Percentiles rank a stretch among this genome's conserved stretches.
These are phyloP conservation scores for Poa pratensis DNA, from an alignment of 176 grass and related monocot species.

Conservation along the genomic window DNA sequence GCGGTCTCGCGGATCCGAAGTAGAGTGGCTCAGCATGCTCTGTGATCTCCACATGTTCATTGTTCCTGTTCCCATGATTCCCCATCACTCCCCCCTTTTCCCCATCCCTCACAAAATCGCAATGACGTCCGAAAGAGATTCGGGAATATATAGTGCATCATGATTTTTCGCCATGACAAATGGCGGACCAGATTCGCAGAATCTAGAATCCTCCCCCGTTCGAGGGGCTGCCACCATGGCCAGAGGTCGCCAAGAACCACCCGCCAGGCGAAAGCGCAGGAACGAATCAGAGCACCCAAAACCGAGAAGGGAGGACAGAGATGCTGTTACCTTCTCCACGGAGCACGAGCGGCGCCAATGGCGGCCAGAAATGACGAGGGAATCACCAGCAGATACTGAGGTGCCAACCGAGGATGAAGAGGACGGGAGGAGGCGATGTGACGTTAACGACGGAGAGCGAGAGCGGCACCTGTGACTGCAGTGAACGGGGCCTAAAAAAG, in stretches of 20 bases:
- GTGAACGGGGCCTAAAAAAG: slow-evolving; percentile 29
- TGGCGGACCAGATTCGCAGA: slow-evolving; percentile 28
- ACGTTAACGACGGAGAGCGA: slow-evolving; percentile 52
- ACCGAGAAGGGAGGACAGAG: not conserved
- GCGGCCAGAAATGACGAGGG: not conserved
- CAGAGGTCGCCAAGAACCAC: not conserved
- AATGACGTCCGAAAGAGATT: slow-evolving; percentile 20
- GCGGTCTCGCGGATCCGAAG: not conserved
- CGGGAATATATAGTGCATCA: slow-evolving; percentile 14
- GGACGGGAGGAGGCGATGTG: slow-evolving; percentile 33
- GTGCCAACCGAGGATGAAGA: too few relatives aligned
- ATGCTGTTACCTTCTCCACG: not conserved
- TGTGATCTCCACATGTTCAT: not conserved
- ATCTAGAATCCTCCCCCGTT: slow-evolving; percentile 6
- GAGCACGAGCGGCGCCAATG: slow-evolving; percentile 40
- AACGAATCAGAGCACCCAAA: slow-evolving; percentile 7
- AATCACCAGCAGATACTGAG: not conserved
- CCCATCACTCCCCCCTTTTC: not conserved
- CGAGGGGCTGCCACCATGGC: not conserved
- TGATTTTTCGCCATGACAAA: not conserved
- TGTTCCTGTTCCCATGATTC: not conserved
- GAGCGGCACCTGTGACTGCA: slow-evolving; percentile 39
- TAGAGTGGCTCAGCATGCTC: not conserved
- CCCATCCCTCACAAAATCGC: not conserved
- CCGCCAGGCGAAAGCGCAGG: not conserved